A percentile compares a stretch with the other conserved stretches of the same genome.
Evolutionary conservation across 306 rosid genomes (phyloP).

Genomic region (Cajanus cajan): DNA sequence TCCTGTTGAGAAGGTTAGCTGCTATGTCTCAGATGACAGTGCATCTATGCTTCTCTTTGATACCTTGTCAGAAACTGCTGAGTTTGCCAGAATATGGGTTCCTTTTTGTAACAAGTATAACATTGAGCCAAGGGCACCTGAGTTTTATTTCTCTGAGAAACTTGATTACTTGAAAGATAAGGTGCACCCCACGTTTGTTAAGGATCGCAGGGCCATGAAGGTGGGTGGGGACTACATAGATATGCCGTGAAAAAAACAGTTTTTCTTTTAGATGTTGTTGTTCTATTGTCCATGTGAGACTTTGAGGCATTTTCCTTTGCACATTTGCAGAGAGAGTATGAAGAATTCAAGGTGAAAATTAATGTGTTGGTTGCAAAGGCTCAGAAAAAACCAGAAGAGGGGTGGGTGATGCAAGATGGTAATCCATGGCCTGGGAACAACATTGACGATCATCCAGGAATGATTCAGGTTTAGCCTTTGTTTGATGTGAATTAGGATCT

Average conservation of each 20-base stretch:
- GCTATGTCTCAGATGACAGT: conserved; percentile 92
- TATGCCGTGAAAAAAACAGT: background rate
- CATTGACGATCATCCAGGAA: conserved; percentile 92
- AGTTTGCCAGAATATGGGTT: conserved; percentile 90
- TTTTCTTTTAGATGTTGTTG: background rate
- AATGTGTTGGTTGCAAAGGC: conserved; percentile 87
- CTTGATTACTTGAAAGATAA: conserved; percentile 92
- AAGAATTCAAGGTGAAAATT: conserved; percentile 87
- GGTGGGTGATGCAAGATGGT: conserved; percentile 98
- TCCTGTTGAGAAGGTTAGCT: conserved; percentile 79
- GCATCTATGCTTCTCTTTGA: conserved; percentile 88
- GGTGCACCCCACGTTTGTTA: conserved; percentile 79
- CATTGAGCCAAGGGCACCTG: conserved; percentile 90
- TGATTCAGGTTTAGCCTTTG: conserved; percentile 72
- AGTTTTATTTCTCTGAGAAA: conserved; percentile 81
- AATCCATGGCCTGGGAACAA: conserved; percentile 96
- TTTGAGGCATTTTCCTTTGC: background rate
- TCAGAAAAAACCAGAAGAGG: conserved; percentile 90
- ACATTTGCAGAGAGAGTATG: conserved; percentile 83
- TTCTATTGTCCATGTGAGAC: background rate
- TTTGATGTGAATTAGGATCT: background rate
- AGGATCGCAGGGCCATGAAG: conserved; percentile 95
- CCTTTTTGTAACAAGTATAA: conserved; percentile 79
- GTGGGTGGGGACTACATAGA: conserved; percentile 51
- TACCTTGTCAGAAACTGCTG: conserved; percentile 73